A percentile compares a stretch with the other conserved stretches of the same genome.
These are phyloP conservation scores for Apiospora koreana DNA, from an alignment of 2,329 filamentous ascomycete genomes.

Conservation along the genomic window DNA sequence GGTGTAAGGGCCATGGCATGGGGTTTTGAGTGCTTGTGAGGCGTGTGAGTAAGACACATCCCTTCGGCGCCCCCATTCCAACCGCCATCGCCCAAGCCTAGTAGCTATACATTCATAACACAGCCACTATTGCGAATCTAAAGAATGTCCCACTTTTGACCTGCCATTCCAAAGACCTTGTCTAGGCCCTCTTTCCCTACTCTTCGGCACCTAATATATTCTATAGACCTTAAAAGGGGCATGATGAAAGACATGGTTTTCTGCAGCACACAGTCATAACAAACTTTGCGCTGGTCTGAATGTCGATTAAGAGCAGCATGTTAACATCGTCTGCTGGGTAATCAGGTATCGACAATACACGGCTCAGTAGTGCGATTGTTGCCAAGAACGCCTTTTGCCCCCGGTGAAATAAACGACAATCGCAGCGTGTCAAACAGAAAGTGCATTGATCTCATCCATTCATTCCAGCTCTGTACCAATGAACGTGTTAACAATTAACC, in stretches of 20 bases:
- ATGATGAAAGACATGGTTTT: too few species aligned
- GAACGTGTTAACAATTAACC: slow-evolving; percentile 41
- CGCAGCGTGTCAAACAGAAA: not conserved
- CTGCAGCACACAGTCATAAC: too few species aligned
- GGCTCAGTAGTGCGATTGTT: not conserved
- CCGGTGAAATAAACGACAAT: not conserved
- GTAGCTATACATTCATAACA: not conserved
- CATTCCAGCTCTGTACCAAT: not conserved
- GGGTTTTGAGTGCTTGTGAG: not conserved
- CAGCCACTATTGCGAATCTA: not conserved
- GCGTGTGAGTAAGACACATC: not conserved
- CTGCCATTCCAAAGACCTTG: not conserved
- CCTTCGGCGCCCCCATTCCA: not conserved
- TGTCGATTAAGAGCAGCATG: too few species aligned
- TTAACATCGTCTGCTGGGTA: too few species aligned
- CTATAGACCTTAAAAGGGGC: too few species aligned
- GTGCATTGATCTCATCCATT: not conserved
- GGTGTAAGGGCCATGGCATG: not conserved
- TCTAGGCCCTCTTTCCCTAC: not conserved
- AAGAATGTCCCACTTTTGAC: not conserved
- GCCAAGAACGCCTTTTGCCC: not conserved
- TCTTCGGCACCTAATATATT: too few species aligned
- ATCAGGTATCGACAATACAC: not conserved
- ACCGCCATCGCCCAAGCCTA: not conserved
- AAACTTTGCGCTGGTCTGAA: too few species aligned